These are phyloP conservation scores for Boletus smithii DNA, from an alignment of 1,284 basidiomycete species.

Conservation along the genomic window DNA sequence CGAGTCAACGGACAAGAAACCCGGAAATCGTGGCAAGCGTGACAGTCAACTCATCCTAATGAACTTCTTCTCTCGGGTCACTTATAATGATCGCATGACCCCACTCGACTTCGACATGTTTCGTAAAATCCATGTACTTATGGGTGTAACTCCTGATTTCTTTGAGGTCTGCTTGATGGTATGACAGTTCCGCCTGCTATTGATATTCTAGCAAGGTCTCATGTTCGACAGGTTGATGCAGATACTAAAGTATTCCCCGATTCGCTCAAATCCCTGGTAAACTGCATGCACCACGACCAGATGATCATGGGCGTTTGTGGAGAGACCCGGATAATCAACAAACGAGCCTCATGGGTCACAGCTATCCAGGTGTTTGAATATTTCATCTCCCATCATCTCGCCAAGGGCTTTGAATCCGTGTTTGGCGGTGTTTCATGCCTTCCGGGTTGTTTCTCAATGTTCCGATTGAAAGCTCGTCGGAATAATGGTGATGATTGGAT, in stretches of 20 bases:
- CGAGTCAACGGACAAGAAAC: slow-evolving; percentile 87
- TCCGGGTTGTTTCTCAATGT: slow-evolving; percentile 99
- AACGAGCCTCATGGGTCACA: slow-evolving; percentile 96
- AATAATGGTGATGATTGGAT: slow-evolving; percentile 92
- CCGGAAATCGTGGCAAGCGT: slow-evolving; percentile 97
- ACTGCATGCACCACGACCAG: slow-evolving; percentile 97
- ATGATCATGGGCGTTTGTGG: slow-evolving; percentile 99
- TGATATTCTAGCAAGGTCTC: slow-evolving; percentile 6
- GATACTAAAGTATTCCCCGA: slow-evolving; percentile 92
- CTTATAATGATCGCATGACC: slow-evolving; percentile 98
- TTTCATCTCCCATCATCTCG: slow-evolving; percentile 97
- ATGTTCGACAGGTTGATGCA: slow-evolving; percentile 80
- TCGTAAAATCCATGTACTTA: slow-evolving; percentile 92
- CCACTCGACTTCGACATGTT: slow-evolving; percentile 98
- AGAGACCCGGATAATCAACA: slow-evolving; percentile 98
- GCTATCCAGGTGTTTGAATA: slow-evolving; percentile 98
- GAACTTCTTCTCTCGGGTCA: slow-evolving; percentile 99
- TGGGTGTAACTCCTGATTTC: slow-evolving; percentile 99
- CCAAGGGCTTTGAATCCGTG: slow-evolving; percentile 98
- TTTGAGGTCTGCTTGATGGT: slow-evolving; percentile 99
- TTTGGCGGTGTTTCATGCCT: slow-evolving; percentile 99
- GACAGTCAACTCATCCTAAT: slow-evolving; percentile 98
- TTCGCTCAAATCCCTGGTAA: slow-evolving; percentile 84
- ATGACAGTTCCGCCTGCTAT: slow-evolving; percentile 27
- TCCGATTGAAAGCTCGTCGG: slow-evolving; percentile 93